Evolutionary conservation across 176 grass and related monocot species (phyloP).

Genomic region (Ensete ventricosum): DNA sequence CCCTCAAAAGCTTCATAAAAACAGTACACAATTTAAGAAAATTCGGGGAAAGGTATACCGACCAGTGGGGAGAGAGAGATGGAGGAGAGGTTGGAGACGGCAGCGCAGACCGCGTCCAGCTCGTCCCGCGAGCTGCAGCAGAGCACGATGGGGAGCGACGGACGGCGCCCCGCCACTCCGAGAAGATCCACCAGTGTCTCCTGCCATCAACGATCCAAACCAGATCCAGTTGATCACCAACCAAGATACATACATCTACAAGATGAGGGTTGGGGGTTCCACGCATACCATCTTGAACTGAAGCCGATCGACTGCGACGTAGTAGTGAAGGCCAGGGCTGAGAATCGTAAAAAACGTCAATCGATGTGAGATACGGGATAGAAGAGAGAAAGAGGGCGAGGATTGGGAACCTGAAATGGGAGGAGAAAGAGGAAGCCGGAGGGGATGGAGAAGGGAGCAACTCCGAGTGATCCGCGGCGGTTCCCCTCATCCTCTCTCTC

Average conservation of each 20-base stretch:
- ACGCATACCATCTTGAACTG: slow-evolving; percentile 17
- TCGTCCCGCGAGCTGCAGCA: slow-evolving; percentile 82
- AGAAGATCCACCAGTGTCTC: slow-evolving; percentile 81
- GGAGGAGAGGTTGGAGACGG: slow-evolving; percentile 58
- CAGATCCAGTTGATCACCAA: background rate
- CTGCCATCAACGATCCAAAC: slow-evolving; percentile 19
- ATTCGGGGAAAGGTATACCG: slow-evolving; percentile 1
- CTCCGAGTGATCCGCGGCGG: background rate
- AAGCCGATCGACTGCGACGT: slow-evolving; percentile 15
- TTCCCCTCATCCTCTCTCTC: background rate
- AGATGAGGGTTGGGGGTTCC: background rate
- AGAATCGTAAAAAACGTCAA: background rate
- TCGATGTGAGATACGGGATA: background rate
- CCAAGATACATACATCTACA: background rate
- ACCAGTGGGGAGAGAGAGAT: slow-evolving; percentile 65
- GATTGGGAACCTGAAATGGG: background rate
- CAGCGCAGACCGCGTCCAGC: slow-evolving; percentile 59
- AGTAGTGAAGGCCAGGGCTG: slow-evolving; percentile 12
- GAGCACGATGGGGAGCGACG: slow-evolving; percentile 46
- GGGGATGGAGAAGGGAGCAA: background rate
- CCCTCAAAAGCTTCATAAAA: background rate
- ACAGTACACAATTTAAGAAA: background rate
- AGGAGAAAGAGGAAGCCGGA: background rate
- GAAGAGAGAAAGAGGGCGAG: background rate
- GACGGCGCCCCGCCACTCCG: slow-evolving; percentile 42